Conservation (phyloP, 2,329 filamentous ascomycete species). For the Dothidotthia symphoricarpi region DNA sequence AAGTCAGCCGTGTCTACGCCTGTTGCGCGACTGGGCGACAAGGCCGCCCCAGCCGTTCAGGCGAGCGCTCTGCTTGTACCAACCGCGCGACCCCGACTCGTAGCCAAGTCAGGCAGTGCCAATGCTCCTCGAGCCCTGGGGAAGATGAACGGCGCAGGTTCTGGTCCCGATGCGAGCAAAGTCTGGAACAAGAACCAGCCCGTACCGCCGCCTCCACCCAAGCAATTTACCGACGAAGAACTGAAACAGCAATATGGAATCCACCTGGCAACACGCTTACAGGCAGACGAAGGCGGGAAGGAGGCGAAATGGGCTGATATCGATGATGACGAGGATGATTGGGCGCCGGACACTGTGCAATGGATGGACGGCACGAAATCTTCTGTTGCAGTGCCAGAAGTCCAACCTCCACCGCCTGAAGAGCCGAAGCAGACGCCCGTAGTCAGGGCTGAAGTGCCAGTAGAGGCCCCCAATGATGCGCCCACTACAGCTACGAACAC, state of each 20-base stretch:
- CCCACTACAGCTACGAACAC: slow-evolving; percentile 15
- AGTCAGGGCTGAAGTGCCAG: slow-evolving; percentile 41
- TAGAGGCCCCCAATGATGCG: slow-evolving; percentile 10
- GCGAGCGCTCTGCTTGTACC: slow-evolving; percentile 51
- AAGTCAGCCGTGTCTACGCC: slow-evolving; percentile 62
- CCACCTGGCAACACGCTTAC: slow-evolving; percentile 75
- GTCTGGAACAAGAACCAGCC: slow-evolving; percentile 91
- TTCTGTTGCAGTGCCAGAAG: slow-evolving; percentile 61
- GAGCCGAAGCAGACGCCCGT: slow-evolving; percentile 25
- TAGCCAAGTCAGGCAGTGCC: slow-evolving; percentile 69
- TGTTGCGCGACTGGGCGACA: slow-evolving; percentile 54
- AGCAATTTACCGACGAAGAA: slow-evolving; percentile 83
- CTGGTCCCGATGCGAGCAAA: slow-evolving; percentile 67
- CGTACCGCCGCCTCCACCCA: slow-evolving; percentile 68
- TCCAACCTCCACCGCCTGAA: slow-evolving; percentile 29
- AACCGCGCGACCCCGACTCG: slow-evolving; percentile 65
- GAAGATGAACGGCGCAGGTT: slow-evolving; percentile 59
- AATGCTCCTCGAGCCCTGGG: slow-evolving; percentile 53
- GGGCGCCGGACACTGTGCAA: slow-evolving; percentile 79
- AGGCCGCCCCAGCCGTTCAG: slow-evolving; percentile 46
- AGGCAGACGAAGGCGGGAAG: slow-evolving; percentile 69
- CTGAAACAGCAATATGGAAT: slow-evolving; percentile 81
- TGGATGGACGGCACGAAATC: slow-evolving; percentile 89
- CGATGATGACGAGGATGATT: slow-evolving; percentile 84
- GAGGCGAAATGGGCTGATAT: slow-evolving; percentile 88